Percentiles rank a stretch among this genome's conserved stretches.
phyloP scores from a whole-genome alignment of 2,329 filamentous ascomycete genomes.

The Claviceps capensis region DNA sequence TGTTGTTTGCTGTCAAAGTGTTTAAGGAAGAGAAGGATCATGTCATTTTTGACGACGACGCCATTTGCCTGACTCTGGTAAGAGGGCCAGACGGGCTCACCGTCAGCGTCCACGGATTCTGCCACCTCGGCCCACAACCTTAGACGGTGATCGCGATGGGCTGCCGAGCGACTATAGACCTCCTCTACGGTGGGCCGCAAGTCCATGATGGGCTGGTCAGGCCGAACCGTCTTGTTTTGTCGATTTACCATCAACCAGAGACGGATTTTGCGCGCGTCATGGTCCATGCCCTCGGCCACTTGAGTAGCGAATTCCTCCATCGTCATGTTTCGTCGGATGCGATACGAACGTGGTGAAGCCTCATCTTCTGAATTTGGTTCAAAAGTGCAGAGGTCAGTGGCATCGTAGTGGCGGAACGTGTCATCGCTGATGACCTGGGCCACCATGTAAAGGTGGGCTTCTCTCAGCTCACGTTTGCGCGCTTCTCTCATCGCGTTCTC shows the following conservation, averaged over 20 bases:
- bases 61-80: slow-evolving; percentile 44
- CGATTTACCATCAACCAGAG: slow-evolving; percentile 98
- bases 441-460: slow-evolving; percentile 84
- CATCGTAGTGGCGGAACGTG: slow-evolving; percentile 68
- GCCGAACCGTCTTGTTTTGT: slow-evolving; percentile 90
- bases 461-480: slow-evolving; percentile 75
- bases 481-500: slow-evolving; percentile 66
- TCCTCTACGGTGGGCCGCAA: slow-evolving; percentile 67
- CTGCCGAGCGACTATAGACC: slow-evolving; percentile 33
- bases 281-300: slow-evolving; percentile 55
- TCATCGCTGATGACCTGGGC: slow-evolving; percentile 70
- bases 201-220: slow-evolving; percentile 76
- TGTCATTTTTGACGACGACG: slow-evolving; percentile 43
- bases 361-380: slow-evolving; percentile 53
- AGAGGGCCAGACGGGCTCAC: slow-evolving; percentile 58
- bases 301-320: slow-evolving; percentile 60
- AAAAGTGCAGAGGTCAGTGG: slow-evolving; percentile 67
- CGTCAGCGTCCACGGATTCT: slow-evolving; percentile 51
- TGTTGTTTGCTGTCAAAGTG: slow-evolving; percentile 74
- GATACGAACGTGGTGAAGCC: slow-evolving; percentile 58
- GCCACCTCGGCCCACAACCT: slow-evolving; percentile 78
- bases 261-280: slow-evolving; percentile 58
- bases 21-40: slow-evolving; percentile 81
- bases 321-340: slow-evolving; percentile 60
- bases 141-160: slow-evolving; percentile 57